These are phyloP conservation scores for Naematelia aurantialba DNA, from an alignment of 768 basidiomycete species.

Conservation along the genomic window DNA sequence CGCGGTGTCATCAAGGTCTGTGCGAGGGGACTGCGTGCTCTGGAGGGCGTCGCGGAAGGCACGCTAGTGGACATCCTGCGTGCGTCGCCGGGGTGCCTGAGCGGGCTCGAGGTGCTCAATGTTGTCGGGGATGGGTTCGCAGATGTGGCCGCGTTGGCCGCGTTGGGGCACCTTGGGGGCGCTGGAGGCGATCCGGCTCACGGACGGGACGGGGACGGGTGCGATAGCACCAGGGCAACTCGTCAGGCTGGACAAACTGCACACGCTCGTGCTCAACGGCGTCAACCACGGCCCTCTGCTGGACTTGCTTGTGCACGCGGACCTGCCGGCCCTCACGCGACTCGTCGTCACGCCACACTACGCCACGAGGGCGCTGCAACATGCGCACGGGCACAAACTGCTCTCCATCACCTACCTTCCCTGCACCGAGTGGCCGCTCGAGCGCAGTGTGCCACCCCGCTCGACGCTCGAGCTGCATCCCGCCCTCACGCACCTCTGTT, in stretches of 20 bases:
- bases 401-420: conserved; percentile 37
- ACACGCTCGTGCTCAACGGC: conserved; percentile 34
- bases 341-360: conserved; percentile 35
- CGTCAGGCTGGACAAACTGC: conserved; percentile 31
- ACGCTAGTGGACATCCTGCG: neutral
- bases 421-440: conserved; percentile 32
- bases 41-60: neutral
- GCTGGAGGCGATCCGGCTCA: neutral
- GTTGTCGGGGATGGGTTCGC: conserved; percentile 25
- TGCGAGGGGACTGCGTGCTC: neutral
- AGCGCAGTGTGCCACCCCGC: conserved; percentile 20
- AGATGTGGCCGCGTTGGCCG: conserved; percentile 1
- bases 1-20: no score
- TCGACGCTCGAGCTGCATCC: conserved; percentile 35
- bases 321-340: conserved; percentile 31
- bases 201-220: neutral
- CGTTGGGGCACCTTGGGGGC: neutral
- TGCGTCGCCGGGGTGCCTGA: neutral
- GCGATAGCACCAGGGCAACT: neutral
- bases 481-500: conserved; percentile 19
- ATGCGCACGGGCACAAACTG: conserved; percentile 35
- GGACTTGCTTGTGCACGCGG: conserved; percentile 20
- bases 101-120: conserved; percentile 20
- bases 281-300: conserved; percentile 31
- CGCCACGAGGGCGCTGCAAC: conserved; percentile 29